These are phyloP conservation scores for Capsella rubella DNA, from an alignment of 441 rosid genomes.

Conservation along the genomic window DNA sequence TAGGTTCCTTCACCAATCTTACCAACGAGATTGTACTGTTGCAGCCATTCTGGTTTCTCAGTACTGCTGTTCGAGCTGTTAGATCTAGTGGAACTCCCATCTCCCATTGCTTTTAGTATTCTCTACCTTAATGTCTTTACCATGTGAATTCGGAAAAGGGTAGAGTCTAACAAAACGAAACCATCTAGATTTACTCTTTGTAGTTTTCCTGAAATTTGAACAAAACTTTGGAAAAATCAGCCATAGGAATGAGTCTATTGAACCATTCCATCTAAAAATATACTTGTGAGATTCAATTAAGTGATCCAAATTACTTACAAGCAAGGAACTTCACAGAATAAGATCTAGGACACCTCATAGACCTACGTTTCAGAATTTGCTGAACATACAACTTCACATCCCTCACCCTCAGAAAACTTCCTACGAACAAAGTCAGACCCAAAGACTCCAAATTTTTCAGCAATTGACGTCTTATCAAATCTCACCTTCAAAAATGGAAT, in stretches of 20 bases:
- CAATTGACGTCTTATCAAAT: conserved; percentile 5
- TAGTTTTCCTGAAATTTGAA: conserved; percentile 28
- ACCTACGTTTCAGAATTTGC: conserved; percentile 5
- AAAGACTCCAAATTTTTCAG: conserved; percentile 9
- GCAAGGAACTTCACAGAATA: conserved; percentile 14
- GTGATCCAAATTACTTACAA: conserved; percentile 15
- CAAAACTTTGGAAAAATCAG: conserved; percentile 12
- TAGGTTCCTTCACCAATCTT: conserved; percentile 98
- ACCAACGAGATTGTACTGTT: conserved; percentile 89
- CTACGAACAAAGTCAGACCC: neutral
- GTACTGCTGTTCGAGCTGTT: conserved; percentile 45
- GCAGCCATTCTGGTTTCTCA: conserved; percentile 97
- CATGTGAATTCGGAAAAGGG: neutral
- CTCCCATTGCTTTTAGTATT: conserved; percentile 63
- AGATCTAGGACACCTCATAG: conserved; percentile 4
- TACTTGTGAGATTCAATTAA: conserved; percentile 5
- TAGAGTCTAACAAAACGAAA: conserved; percentile 26
- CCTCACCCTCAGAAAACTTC: neutral
- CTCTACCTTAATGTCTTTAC: neutral
- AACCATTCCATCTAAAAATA: neutral
- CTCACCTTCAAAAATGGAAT: neutral
- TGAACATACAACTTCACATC: conserved; percentile 6
- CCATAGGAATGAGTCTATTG: neutral
- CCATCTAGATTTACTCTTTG: conserved; percentile 1
- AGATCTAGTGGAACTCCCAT: conserved; percentile 55